Percentiles rank a stretch among this genome's conserved stretches.
These are phyloP conservation scores for Cladosporium sp. DNA, from an alignment of 2,329 filamentous ascomycete genomes.

Conservation along the genomic window DNA sequence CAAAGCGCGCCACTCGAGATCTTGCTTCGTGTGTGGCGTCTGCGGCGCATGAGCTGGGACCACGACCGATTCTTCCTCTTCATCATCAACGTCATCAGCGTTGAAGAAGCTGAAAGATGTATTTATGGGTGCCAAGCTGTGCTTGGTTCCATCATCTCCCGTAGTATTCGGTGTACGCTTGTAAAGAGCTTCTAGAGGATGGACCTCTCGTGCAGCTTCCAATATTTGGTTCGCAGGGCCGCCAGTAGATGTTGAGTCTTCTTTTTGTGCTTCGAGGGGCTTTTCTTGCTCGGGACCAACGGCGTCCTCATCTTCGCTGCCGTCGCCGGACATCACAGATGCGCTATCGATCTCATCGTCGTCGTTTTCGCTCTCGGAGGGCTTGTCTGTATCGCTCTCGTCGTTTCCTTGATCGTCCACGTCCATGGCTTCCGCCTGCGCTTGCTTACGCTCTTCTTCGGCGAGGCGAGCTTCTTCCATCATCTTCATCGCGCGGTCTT, in stretches of 20 bases:
- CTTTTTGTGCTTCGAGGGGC: background rate
- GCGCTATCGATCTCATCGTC: background rate
- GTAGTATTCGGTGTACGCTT: constrained; percentile 58
- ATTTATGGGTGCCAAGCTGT: constrained; percentile 41
- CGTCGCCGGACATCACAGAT: constrained; percentile 6
- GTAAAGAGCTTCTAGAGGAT: constrained; percentile 89
- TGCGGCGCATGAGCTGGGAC: constrained; percentile 49
- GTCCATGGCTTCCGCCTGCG: background rate
- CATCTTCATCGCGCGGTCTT: constrained; percentile 2
- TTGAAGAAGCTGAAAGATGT: constrained; percentile 76
- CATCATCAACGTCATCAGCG: constrained; percentile 38
- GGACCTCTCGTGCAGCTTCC: constrained; percentile 46
- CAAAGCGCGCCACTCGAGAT: constrained; percentile 69
- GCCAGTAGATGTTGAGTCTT: background rate
- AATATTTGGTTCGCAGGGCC: background rate
- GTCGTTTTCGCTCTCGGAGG: constrained; percentile 14
- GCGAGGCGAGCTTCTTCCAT: constrained; percentile 2
- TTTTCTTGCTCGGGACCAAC: background rate
- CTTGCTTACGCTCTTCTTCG: background rate
- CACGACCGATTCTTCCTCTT: constrained; percentile 27
- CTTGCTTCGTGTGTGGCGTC: constrained; percentile 77
- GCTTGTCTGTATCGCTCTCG: constrained; percentile 12
- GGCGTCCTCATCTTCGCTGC: constrained; percentile 10
- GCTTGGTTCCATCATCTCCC: constrained; percentile 35
- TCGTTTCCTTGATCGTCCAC: constrained; percentile 5